Evolutionary conservation across 495 filamentous ascomycete genomes (phyloP), one percentile per base, ranked within the genome.

Genomic region (Tuber melanosporum): DNA sequence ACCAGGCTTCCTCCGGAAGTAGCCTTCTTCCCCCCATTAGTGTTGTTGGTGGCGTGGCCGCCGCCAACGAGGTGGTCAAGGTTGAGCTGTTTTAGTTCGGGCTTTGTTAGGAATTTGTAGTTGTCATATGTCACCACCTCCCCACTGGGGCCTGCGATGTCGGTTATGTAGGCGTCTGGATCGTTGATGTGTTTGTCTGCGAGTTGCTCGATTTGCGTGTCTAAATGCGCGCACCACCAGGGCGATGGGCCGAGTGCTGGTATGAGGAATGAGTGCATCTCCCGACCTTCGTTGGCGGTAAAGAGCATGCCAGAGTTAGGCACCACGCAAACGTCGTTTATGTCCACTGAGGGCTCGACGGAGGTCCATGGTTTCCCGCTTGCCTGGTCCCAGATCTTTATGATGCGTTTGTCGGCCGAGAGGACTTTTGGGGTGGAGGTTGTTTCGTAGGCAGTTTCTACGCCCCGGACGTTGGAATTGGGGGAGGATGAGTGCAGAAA

Each of bases 171-270:
- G 10, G 90, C 89, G 77, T 89, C 90, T 5, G 91, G 91, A 78
- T 93, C 91, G 79, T 90, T 89, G n/a, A 83, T 57, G 20, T 86
- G 86, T 76, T 91, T 88, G 83, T 96, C 94, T 3, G 94, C 95
- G 93, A 99, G 98, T 83, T 99, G 96, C 84, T 99, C 96, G 22
- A 97, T 96, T 73, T 99, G 88, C 82, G 95, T 97, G 83, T 99
- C 96, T 46, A 99, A 86, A 89, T 98, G 98, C 14, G 91, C 90
- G 83, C 96, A 98, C 96, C 96, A 99, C 80, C 88, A 92, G 0
- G 96, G 96, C 1, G 95, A 94, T 17, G 95, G 92, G 8, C 94
- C 94, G 45, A 98, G 89, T 79, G 94, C 94, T 0, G 96, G 96
- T 74, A 99, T 94, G 83, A 98, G 94, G 88, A 98, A 99, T 10